phyloP scores from a whole-genome alignment of 768 basidiomycete species.

The Pleurotus salmoneostramineus region DNA sequence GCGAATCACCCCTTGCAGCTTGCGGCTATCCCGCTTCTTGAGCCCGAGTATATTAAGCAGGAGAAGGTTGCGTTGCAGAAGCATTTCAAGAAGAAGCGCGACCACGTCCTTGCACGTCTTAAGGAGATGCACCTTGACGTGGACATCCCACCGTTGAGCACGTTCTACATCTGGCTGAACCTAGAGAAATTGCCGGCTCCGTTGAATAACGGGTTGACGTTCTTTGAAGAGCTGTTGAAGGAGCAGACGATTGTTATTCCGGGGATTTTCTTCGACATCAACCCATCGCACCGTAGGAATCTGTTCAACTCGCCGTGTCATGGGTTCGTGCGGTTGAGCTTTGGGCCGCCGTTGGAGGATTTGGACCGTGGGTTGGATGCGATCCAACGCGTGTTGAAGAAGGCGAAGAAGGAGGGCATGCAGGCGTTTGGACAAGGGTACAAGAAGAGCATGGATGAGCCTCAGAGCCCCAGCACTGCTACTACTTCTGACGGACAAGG shows the following conservation, averaged over 20 bases:
- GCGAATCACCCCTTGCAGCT: conserved; percentile 91
- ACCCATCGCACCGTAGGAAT: conserved; percentile 80
- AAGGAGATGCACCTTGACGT: conserved; percentile 76
- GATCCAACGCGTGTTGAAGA: conserved; percentile 73
- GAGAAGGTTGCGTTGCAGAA: conserved; percentile 86
- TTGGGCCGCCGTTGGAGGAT: conserved; percentile 77
- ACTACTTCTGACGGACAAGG: not conserved
- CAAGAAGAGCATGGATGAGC: conserved; percentile 9
- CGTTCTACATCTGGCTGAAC: conserved; percentile 96
- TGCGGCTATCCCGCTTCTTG: conserved; percentile 81
- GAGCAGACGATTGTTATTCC: conserved; percentile 89
- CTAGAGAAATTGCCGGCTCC: conserved; percentile 76
- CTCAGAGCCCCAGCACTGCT: not conserved
- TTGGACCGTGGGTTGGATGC: conserved; percentile 83
- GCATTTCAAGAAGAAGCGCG: conserved; percentile 89
- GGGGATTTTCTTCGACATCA: conserved; percentile 87
- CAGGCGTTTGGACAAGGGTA: conserved; percentile 65
- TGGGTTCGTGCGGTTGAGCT: conserved; percentile 84
- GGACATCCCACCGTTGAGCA: conserved; percentile 68
- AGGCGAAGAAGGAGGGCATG: conserved; percentile 60
- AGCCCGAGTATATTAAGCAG: conserved; percentile 57
- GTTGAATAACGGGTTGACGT: conserved; percentile 88
- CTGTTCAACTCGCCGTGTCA: conserved; percentile 89
- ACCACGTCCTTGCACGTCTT: conserved; percentile 83
- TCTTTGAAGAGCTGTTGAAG: conserved; percentile 93